A percentile compares a stretch with the other conserved stretches of the same genome.
These are phyloP conservation scores for Sporothrix protearum DNA, from an alignment of 2,329 filamentous ascomycete species.

Conservation along the genomic window DNA sequence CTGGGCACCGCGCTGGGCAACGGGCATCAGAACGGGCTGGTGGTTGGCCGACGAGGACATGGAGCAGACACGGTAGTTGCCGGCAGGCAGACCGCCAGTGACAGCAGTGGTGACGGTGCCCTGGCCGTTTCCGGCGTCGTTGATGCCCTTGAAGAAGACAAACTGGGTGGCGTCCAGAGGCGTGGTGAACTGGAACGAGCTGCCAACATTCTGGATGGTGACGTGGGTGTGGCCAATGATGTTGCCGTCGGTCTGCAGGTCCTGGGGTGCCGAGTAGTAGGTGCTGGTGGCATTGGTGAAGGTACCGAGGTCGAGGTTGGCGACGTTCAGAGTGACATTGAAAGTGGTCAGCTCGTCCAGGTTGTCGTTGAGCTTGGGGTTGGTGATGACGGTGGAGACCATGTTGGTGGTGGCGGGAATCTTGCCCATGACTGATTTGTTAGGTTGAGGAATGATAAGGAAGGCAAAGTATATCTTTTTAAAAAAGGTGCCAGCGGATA, in stretches of 20 bases:
- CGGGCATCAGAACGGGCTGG: conserved; percentile 62
- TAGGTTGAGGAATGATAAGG: background rate
- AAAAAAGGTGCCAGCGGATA: too few relatives aligned
- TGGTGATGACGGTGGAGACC: conserved; percentile 55
- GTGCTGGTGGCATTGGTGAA: conserved; percentile 60
- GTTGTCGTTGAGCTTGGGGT: conserved; percentile 51
- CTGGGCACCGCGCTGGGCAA: conserved; percentile 63
- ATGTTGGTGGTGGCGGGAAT: conserved; percentile 55
- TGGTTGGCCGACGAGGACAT: conserved; percentile 63
- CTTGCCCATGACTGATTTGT: conserved; percentile 52
- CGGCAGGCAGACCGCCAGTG: conserved; percentile 55
- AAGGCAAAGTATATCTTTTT: too few relatives aligned
- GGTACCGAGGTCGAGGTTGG: conserved; percentile 53
- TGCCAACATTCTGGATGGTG: conserved; percentile 55
- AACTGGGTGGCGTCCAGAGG: conserved; percentile 54
- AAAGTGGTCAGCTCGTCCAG: conserved; percentile 49
- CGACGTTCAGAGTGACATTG: conserved; percentile 50
- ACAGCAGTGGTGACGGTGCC: conserved; percentile 54
- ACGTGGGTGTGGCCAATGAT: conserved; percentile 62
- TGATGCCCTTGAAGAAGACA: conserved; percentile 65
- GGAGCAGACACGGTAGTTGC: conserved; percentile 63
- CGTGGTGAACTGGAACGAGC: conserved; percentile 46
- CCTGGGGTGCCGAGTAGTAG: conserved; percentile 60
- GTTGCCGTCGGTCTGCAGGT: conserved; percentile 46
- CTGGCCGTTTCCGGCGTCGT: conserved; percentile 55